Percentiles rank a stretch among this genome's conserved stretches.
These are phyloP conservation scores for Cladophialophora chaetospira DNA, from an alignment of 2,329 filamentous ascomycete genomes.

Conservation along the genomic window DNA sequence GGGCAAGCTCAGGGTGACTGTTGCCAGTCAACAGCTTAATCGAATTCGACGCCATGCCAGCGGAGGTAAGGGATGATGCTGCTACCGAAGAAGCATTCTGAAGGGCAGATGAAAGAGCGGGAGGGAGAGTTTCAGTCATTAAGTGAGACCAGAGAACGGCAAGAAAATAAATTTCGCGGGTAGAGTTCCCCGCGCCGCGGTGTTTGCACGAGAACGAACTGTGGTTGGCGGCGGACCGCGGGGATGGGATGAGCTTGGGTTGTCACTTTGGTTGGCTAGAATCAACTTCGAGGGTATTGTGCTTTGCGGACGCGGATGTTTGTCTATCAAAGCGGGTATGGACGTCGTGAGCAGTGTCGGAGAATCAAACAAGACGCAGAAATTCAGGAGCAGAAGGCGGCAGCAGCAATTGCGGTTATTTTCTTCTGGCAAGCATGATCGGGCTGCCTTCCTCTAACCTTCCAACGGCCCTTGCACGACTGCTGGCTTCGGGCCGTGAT, in stretches of 20 bases:
- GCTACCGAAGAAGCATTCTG: constrained; percentile 30
- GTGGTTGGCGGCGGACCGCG: constrained; percentile 7
- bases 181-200: constrained; percentile 3
- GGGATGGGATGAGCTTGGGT: neutral
- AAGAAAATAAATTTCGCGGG: constrained; percentile 13
- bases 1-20: constrained; percentile 71
- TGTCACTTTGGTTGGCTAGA: neutral
- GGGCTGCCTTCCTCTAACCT: neutral
- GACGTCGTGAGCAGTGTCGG: neutral
- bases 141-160: neutral
- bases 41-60: constrained; percentile 64
- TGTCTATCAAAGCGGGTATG: neutral
- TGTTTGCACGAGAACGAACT: neutral
- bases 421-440: constrained; percentile 7
- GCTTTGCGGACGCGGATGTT: neutral
- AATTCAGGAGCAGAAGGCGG: neutral
- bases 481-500: constrained; percentile 8
- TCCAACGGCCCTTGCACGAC: constrained; percentile 6
- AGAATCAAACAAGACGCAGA: neutral
- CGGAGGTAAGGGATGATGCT: constrained; percentile 10
- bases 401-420: neutral
- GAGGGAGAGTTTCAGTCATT: constrained; percentile 20
- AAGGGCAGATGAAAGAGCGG: constrained; percentile 18
- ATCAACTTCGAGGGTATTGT: too few species aligned
- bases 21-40: constrained; percentile 76